phyloP scores from a whole-genome alignment of 352 stramenopile species.

The Globisporangium canariense region DNA sequence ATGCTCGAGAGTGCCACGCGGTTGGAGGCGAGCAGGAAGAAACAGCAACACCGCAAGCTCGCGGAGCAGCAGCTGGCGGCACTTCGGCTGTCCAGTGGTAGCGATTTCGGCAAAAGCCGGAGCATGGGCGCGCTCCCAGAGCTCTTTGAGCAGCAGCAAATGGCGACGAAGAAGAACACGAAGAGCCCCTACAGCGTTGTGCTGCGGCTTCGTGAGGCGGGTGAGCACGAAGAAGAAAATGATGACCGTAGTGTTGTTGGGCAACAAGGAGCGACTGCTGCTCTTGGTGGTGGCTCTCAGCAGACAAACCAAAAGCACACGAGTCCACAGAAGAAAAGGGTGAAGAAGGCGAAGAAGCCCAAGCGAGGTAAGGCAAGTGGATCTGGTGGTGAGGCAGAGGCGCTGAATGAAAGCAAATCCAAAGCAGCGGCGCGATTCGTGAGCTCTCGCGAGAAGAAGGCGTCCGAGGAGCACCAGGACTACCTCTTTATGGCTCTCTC shows the following conservation, averaged over 20 bases:
- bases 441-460: constrained; percentile 47
- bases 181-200: constrained; percentile 65
- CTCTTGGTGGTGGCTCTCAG: neutral
- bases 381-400: neutral
- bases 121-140: constrained; percentile 42
- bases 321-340: constrained; percentile 21
- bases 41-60: constrained; percentile 32
- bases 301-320: neutral
- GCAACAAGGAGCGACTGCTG: neutral
- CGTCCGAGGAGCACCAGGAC: constrained; percentile 49
- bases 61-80: constrained; percentile 37
- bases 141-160: constrained; percentile 35
- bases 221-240: neutral
- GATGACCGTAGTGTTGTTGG: neutral
- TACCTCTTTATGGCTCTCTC: constrained; percentile 62
- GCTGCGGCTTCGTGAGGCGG: constrained; percentile 28
- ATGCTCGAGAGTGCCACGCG: constrained; percentile 62
- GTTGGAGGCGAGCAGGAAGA: constrained; percentile 30
- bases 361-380: neutral
- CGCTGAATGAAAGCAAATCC: constrained; percentile 1
- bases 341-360: constrained; percentile 12
- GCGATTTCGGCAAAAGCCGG: constrained; percentile 26
- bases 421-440: constrained; percentile 28
- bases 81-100: constrained; percentile 17
- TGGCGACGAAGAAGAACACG: constrained; percentile 18